Percentiles rank a stretch among this genome's conserved stretches.
Conservation (phyloP, 345 rosid species). For the Salix caprea region DNA sequence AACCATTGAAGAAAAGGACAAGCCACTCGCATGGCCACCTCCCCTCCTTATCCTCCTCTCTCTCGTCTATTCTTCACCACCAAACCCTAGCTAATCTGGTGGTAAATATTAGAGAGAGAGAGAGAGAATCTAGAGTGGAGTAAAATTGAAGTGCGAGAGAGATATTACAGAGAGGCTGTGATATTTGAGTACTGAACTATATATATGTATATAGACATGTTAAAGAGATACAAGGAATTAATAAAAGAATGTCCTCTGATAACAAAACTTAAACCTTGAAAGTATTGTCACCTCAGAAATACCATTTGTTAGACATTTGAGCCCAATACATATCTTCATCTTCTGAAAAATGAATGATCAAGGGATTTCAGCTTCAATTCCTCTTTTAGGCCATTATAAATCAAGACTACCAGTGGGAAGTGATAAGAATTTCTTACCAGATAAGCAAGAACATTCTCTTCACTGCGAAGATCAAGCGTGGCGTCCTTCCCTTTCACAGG, state of each 20-base stretch:
- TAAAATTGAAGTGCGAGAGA: too few relatives aligned
- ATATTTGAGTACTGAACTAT: too few relatives aligned
- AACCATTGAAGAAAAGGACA: conserved; percentile 26
- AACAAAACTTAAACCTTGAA: neutral
- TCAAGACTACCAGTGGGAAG: neutral
- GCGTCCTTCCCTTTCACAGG: conserved; percentile 33
- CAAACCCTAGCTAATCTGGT: conserved; percentile 32
- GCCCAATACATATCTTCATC: neutral
- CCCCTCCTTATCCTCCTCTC: conserved; percentile 8
- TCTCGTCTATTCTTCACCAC: conserved; percentile 28
- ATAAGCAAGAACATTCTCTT: conserved; percentile 9
- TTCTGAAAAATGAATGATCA: conserved; percentile 16
- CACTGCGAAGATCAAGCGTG: conserved; percentile 11
- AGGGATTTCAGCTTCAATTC: conserved; percentile 18
- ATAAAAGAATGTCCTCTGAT: conserved; percentile 17
- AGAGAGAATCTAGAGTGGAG: neutral
- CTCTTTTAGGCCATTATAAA: conserved; percentile 21
- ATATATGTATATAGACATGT: neutral
- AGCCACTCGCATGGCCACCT: conserved; percentile 29
- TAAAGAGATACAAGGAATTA: neutral
- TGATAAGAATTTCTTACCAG: conserved; percentile 6
- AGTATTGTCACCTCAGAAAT: neutral
- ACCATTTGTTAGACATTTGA: neutral
- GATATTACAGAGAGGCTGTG: too few relatives aligned
- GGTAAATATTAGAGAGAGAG: neutral